A percentile compares a stretch with the other conserved stretches of the same genome.
Conservation (phyloP, 768 basidiomycete genomes). For the Punctularia strigosozonata region DNA sequence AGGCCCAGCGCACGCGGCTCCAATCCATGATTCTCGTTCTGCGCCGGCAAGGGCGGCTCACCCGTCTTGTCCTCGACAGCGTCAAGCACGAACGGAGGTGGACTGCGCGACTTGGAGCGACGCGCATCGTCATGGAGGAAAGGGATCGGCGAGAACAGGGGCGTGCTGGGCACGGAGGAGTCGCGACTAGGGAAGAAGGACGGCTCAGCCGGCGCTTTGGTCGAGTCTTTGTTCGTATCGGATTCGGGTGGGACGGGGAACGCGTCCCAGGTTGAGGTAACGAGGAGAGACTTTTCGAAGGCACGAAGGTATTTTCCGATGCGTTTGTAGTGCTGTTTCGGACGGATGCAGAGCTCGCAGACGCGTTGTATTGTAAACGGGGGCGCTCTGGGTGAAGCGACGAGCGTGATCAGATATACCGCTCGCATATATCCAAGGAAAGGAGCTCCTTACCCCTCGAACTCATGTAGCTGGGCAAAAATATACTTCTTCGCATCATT, state of each 20-base stretch:
- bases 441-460: conserved; percentile 65
- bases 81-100: conserved; percentile 54
- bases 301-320: conserved; percentile 86
- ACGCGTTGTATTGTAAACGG: conserved; percentile 89
- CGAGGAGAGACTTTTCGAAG: conserved; percentile 69
- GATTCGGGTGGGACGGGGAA: conserved; percentile 50
- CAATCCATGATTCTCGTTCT: conserved; percentile 17
- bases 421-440: not conserved
- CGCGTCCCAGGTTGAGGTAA: conserved; percentile 68
- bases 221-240: conserved; percentile 20
- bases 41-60: conserved; percentile 20
- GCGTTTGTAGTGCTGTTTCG: conserved; percentile 59
- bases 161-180: conserved; percentile 59
- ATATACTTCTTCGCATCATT: conserved; percentile 42
- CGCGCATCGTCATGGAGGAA: conserved; percentile 80
- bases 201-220: conserved; percentile 24
- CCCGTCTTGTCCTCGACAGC: conserved; percentile 13
- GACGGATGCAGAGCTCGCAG: conserved; percentile 67
- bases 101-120: conserved; percentile 68
- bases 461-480: conserved; percentile 56
- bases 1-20: conserved; percentile 51
- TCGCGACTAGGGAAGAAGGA: conserved; percentile 21
- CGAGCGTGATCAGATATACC: conserved; percentile 5
- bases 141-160: conserved; percentile 79
- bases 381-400: conserved; percentile 28